phyloP scores from a whole-genome alignment of 306 rosid species.

The Casuarina glauca region DNA sequence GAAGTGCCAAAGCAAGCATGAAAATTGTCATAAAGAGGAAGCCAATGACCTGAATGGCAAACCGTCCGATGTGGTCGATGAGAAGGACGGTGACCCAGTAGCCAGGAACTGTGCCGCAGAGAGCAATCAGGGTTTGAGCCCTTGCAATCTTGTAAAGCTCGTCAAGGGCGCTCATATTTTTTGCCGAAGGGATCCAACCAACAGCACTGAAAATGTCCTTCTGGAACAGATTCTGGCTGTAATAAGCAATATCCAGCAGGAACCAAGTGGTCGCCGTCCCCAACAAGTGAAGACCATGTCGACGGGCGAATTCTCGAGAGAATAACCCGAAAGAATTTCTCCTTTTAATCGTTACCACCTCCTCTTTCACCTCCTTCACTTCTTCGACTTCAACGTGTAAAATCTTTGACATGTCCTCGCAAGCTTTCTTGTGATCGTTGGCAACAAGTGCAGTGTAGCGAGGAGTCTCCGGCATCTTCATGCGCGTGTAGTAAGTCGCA shows the following conservation, averaged over 20 bases:
- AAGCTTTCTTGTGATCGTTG: slow-evolving; percentile 47
- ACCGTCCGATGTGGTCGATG: slow-evolving; percentile 58
- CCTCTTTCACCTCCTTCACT: neutral
- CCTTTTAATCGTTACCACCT: neutral
- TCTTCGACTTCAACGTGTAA: slow-evolving; percentile 29
- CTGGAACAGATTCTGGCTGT: slow-evolving; percentile 49
- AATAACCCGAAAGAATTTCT: slow-evolving; percentile 44
- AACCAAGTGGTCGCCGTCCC: slow-evolving; percentile 73
- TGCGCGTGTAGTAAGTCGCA: slow-evolving; percentile 50
- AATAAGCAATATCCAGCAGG: slow-evolving; percentile 66
- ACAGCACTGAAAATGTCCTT: slow-evolving; percentile 64
- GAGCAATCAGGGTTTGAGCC: slow-evolving; percentile 63
- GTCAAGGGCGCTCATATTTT: slow-evolving; percentile 57
- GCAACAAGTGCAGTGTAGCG: slow-evolving; percentile 69
- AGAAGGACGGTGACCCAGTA: slow-evolving; percentile 67
- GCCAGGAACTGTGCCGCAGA: slow-evolving; percentile 64
- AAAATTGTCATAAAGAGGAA: slow-evolving; percentile 55
- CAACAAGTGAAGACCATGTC: slow-evolving; percentile 56
- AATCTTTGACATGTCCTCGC: slow-evolving; percentile 59
- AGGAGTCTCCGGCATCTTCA: slow-evolving; percentile 69
- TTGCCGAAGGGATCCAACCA: slow-evolving; percentile 51
- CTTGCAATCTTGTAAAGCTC: slow-evolving; percentile 59
- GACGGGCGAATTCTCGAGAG: slow-evolving; percentile 42
- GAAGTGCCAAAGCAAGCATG: slow-evolving; percentile 48
- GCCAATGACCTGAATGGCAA: slow-evolving; percentile 55